Percentiles rank a stretch among this genome's conserved stretches.
Evolutionary conservation across 768 basidiomycete species (phyloP).

Genomic region (Paxillus rubicundulus): DNA sequence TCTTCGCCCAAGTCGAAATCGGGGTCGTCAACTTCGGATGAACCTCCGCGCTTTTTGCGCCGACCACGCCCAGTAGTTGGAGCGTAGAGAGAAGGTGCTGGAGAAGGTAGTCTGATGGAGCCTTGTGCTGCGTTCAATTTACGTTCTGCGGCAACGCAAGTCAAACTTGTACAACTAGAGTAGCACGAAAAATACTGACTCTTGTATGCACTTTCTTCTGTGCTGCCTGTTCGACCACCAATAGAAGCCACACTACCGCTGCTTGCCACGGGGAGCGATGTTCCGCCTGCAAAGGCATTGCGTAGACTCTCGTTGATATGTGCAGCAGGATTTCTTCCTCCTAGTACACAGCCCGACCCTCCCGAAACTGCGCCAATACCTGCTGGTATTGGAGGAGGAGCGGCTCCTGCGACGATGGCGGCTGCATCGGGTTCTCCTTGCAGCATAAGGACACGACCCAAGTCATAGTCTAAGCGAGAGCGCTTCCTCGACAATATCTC

Average conservation of each 20-base stretch:
- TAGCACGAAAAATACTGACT: slow-evolving; percentile 16
- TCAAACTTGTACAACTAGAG: neutral
- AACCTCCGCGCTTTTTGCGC: slow-evolving; percentile 36
- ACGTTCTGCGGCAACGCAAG: slow-evolving; percentile 22
- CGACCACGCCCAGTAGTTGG: slow-evolving; percentile 30
- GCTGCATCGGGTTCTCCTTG: slow-evolving; percentile 44
- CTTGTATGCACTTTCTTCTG: slow-evolving; percentile 30
- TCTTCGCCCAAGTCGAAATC: slow-evolving; percentile 36
- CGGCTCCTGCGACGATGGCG: slow-evolving; percentile 28
- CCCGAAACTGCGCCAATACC: slow-evolving; percentile 7
- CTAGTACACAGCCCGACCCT: slow-evolving; percentile 30
- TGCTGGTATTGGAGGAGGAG: slow-evolving; percentile 19
- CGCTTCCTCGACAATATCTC: slow-evolving; percentile 44
- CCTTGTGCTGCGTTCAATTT: slow-evolving; percentile 28
- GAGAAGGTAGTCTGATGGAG: slow-evolving; percentile 36
- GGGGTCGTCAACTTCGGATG: slow-evolving; percentile 34
- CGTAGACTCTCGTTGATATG: slow-evolving; percentile 41
- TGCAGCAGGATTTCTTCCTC: slow-evolving; percentile 38
- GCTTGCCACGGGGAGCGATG: slow-evolving; percentile 21
- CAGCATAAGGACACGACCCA: slow-evolving; percentile 41
- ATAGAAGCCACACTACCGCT: neutral
- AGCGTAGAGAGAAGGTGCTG: slow-evolving; percentile 30
- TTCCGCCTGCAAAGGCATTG: slow-evolving; percentile 31
- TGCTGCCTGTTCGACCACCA: slow-evolving; percentile 14
- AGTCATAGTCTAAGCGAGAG: slow-evolving; percentile 47